phyloP scores from a whole-genome alignment of 305 asterid genomes.

The Fraxinus platypoda region DNA sequence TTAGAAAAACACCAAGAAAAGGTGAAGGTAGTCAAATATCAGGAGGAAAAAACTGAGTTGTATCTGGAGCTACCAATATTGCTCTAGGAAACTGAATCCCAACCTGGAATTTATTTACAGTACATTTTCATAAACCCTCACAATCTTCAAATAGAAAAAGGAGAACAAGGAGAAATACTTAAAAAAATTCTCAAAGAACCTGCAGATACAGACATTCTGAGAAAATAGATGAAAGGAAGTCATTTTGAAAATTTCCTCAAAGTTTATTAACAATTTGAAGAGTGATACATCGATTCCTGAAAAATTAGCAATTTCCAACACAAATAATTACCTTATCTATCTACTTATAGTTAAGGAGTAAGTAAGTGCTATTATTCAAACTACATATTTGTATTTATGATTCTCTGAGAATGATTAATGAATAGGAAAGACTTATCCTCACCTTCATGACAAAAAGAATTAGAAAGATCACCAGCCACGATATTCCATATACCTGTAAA shows the following conservation, averaged over 20 bases:
- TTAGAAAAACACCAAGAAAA: background rate
- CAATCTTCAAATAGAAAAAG: background rate
- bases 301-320: background rate
- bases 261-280: background rate
- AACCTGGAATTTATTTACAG: background rate
- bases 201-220: background rate
- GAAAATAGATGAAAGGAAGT: background rate
- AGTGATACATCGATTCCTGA: background rate
- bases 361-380: background rate
- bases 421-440: conserved; percentile 19
- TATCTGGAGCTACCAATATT: background rate
- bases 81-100: background rate
- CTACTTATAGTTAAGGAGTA: background rate
- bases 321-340: background rate
- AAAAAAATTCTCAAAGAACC: background rate
- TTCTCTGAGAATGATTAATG: background rate
- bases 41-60: background rate
- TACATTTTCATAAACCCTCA: background rate
- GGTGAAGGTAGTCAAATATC: background rate
- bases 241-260: background rate
- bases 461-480: conserved; percentile 78
- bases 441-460: conserved; percentile 90
- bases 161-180: background rate
- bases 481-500: conserved; percentile 72
- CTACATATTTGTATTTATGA: background rate